A percentile compares a stretch with the other conserved stretches of the same genome.
Evolutionary conservation across 768 basidiomycete species (phyloP).

Genomic region (Termitomyces sp.): DNA sequence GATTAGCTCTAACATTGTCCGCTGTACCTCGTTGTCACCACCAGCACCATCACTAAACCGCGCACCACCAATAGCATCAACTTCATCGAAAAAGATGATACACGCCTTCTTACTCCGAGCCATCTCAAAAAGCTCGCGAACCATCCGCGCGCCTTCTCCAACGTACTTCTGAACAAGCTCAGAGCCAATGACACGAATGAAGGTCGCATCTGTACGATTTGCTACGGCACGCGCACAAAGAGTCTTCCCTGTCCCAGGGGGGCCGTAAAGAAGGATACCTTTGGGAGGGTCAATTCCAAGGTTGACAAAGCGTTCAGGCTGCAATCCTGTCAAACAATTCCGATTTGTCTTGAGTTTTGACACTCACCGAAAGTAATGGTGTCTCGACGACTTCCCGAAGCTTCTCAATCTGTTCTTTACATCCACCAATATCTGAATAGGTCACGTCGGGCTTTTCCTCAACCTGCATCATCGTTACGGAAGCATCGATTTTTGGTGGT

Average conservation of each 20-base stretch:
- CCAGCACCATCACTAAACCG: constrained; percentile 98
- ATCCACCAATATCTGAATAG: constrained; percentile 96
- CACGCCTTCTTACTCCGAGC: constrained; percentile 98
- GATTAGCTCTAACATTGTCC: constrained; percentile 99
- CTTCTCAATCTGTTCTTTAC: constrained; percentile 99
- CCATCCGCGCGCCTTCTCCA: constrained; percentile 98
- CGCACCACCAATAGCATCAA: constrained; percentile 97
- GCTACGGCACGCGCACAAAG: constrained; percentile 98
- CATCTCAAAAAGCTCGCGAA: constrained; percentile 98
- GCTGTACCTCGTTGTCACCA: constrained; percentile 97
- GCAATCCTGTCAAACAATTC: constrained; percentile 4
- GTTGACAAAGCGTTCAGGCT: constrained; percentile 99
- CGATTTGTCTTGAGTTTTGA: constrained; percentile 6
- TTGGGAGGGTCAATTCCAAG: constrained; percentile 99
- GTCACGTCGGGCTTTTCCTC: constrained; percentile 99
- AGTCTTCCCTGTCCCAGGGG: constrained; percentile 98
- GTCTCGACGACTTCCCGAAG: constrained; percentile 97
- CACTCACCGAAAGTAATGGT: constrained; percentile 83
- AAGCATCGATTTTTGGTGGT: constrained; percentile 98
- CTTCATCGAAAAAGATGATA: constrained; percentile 99
- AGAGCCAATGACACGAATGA: constrained; percentile 98
- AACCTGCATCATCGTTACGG: constrained; percentile 99
- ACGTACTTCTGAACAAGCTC: constrained; percentile 99
- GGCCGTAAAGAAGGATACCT: constrained; percentile 93
- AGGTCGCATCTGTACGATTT: constrained; percentile 97